Evolutionary conservation across 2,329 filamentous ascomycete species (phyloP), one percentile per base, ranked within the genome.

Genomic region (Beauveria asiatica): DNA sequence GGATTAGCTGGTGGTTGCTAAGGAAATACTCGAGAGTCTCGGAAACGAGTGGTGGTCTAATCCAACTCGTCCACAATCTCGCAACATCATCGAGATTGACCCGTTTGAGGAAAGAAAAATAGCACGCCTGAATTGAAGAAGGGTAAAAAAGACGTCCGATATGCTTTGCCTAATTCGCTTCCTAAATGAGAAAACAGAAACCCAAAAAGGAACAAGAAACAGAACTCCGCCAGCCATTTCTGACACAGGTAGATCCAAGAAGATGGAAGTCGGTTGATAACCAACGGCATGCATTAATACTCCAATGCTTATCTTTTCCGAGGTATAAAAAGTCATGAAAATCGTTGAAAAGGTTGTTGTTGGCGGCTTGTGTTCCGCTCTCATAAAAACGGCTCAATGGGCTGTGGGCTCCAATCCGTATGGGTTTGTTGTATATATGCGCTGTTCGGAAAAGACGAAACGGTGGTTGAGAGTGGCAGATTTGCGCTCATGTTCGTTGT

Each of bases 401-500:
- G 57, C 48, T 52, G 30, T 53, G 57, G n/a, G 57, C 39, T 46
- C 57, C 39, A 21, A 45, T 37, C 49, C 37, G 41, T 53, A 30
- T 25, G 25, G 48, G 41, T 23, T 46, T 41, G 41, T 53, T 17
- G 41, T 51, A 21, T 59, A 33, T 59, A 45, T 46, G 13, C n/a
- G 41, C 16, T 27, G 19, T 9, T 13, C 19, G 11, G 16, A 13
- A 8, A 33, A 11, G 56, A 37, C 13, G 33, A 25, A 13, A 44
- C 2, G 27, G 33, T n/a, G 9, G 30, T 19, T 39, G 16, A n/a
- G 37, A 19, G 27, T 41, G 27, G 10, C 9, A 8, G 21, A 33
- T 30, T 7, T n/a, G 23, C 11, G 42, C 33, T 60, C 44, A 60
- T 30, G 59, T 59, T 41, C 52, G 52, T 57, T 61, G 59, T n/a